A percentile compares a stretch with the other conserved stretches of the same genome.
Conservation (phyloP, 495 filamentous ascomycete genomes). For the Trichoderma erinaceum region DNA sequence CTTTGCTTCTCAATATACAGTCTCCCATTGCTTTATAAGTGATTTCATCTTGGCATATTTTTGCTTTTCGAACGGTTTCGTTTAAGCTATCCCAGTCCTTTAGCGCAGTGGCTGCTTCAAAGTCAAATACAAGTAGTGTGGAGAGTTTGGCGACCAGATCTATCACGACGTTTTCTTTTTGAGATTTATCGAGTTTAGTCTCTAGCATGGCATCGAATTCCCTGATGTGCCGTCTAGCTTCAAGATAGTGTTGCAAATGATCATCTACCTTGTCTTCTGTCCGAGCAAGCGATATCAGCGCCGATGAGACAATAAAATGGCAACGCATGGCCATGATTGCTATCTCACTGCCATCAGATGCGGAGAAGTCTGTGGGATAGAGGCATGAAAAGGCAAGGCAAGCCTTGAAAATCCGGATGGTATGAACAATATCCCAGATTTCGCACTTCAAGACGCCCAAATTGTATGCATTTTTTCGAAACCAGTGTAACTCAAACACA, state of each 20-base stretch:
- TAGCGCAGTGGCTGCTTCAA: constrained; percentile 65
- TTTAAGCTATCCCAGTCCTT: constrained; percentile 62
- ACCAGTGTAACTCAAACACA: constrained; percentile 68
- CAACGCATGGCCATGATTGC: constrained; percentile 57
- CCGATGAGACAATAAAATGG: constrained; percentile 60
- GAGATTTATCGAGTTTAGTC: constrained; percentile 21
- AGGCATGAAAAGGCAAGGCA: constrained; percentile 58
- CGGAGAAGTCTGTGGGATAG: constrained; percentile 47
- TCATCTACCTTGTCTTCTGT: constrained; percentile 54
- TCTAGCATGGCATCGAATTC: constrained; percentile 42
- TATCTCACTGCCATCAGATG: constrained; percentile 41
- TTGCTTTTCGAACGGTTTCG: constrained; percentile 51
- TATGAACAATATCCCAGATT: constrained; percentile 45
- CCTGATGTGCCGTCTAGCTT: constrained; percentile 49
- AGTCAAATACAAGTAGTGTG: constrained; percentile 61
- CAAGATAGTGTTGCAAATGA: constrained; percentile 55
- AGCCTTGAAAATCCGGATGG: constrained; percentile 50
- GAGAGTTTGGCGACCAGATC: constrained; percentile 58
- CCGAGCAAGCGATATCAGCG: constrained; percentile 55
- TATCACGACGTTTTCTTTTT: constrained; percentile 35
- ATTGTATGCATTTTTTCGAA: constrained; percentile 73
- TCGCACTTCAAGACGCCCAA: constrained; percentile 52
- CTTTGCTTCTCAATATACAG: constrained; percentile 49
- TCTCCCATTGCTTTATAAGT: constrained; percentile 53
- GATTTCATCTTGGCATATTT: constrained; percentile 29